Conservation (phyloP, 2,329 filamentous ascomycete species). For the Neonectria neomacrospora region DNA sequence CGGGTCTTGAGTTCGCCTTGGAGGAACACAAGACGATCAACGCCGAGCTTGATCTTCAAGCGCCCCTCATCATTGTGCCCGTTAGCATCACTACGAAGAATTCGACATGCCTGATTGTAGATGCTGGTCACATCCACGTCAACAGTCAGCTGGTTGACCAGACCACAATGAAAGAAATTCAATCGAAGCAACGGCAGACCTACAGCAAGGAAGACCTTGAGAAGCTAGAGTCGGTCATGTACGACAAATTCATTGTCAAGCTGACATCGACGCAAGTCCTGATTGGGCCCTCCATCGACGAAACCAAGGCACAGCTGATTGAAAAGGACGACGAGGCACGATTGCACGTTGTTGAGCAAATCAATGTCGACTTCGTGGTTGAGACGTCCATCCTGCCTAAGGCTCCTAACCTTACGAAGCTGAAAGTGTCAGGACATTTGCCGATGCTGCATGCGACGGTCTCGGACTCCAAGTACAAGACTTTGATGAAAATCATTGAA, state of each 20-base stretch:
- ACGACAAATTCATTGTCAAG: conserved; percentile 95
- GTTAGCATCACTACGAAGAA: conserved; percentile 86
- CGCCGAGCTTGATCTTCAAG: conserved; percentile 93
- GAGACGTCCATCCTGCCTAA: conserved; percentile 98
- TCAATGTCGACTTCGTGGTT: conserved; percentile 97
- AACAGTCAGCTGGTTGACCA: conserved; percentile 94
- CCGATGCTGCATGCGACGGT: conserved; percentile 91
- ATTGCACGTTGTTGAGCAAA: conserved; percentile 92
- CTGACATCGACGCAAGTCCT: conserved; percentile 94
- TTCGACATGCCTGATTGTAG: conserved; percentile 90
- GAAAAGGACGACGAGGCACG: conserved; percentile 74
- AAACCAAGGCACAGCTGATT: conserved; percentile 84
- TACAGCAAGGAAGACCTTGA: conserved; percentile 92
- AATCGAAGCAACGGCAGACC: conserved; percentile 86
- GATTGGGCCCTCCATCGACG: conserved; percentile 92
- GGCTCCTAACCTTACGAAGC: conserved; percentile 89
- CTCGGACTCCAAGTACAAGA: conserved; percentile 97
- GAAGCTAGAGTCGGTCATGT: conserved; percentile 91
- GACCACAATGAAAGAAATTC: conserved; percentile 87
- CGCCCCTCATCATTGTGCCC: conserved; percentile 94
- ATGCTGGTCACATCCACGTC: conserved; percentile 95
- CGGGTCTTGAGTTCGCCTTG: conserved; percentile 93
- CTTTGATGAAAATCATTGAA: conserved; percentile 93
- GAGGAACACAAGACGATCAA: conserved; percentile 99
- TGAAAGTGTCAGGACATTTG: conserved; percentile 90